Evolutionary conservation across 768 basidiomycete species (phyloP).

Genomic region (Lactarius pseudohatsudake): DNA sequence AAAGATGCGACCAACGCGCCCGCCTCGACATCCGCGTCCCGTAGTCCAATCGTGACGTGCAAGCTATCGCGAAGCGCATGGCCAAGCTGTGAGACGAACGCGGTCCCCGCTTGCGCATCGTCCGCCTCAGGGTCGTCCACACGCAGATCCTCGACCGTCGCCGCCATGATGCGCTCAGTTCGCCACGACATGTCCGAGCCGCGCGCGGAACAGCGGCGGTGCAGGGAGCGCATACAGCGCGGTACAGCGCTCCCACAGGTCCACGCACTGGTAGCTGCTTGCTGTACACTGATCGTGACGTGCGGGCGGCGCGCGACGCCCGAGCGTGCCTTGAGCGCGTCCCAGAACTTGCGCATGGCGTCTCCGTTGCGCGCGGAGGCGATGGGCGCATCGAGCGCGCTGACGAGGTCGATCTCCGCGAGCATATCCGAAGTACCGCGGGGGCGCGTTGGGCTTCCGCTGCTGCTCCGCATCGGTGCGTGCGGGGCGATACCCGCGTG

Average conservation of each 20-base stretch:
- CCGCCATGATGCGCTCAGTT: slow-evolving; percentile 78
- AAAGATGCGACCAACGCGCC: slow-evolving; percentile 59
- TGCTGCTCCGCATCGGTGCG: slow-evolving; percentile 36
- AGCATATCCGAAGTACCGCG: slow-evolving; percentile 80
- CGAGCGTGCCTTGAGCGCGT: slow-evolving; percentile 41
- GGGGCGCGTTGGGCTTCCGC: slow-evolving; percentile 38
- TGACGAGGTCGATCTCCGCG: slow-evolving; percentile 64
- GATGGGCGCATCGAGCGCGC: slow-evolving; percentile 48
- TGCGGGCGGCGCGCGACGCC: slow-evolving; percentile 69
- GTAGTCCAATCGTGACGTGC: slow-evolving; percentile 89
- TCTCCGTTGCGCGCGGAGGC: slow-evolving; percentile 34
- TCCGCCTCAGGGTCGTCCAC: slow-evolving; percentile 37
- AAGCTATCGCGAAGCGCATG: slow-evolving; percentile 49
- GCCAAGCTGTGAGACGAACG: slow-evolving; percentile 51
- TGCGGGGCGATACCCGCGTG: slow-evolving; percentile 43
- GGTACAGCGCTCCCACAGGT: slow-evolving; percentile 54
- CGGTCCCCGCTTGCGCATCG: slow-evolving; percentile 40
- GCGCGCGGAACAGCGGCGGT: slow-evolving; percentile 60
- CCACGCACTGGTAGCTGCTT: slow-evolving; percentile 41
- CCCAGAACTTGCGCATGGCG: slow-evolving; percentile 47
- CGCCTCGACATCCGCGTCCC: slow-evolving; percentile 58
- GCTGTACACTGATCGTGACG: slow-evolving; percentile 80
- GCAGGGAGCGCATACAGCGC: slow-evolving; percentile 39
- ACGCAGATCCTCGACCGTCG: slow-evolving; percentile 62
- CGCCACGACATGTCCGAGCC: slow-evolving; percentile 66